Evolutionary conservation across 371 early-diverging fungal species (phyloP).

Genomic region (Mortierella sp.): DNA sequence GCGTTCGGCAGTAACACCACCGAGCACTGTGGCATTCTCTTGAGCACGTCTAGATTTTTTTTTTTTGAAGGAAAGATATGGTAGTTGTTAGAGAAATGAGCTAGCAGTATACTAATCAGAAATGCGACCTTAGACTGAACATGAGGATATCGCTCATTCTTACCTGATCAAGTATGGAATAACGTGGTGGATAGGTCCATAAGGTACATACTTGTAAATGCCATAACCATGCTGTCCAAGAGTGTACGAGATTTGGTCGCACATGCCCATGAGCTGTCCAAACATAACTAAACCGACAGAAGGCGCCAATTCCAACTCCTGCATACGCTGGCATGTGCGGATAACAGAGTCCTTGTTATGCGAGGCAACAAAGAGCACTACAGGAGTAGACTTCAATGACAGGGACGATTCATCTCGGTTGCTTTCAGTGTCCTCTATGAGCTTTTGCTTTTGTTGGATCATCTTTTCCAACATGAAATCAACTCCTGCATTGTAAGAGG

Average conservation of each 20-base stretch:
- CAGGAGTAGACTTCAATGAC: constrained; percentile 60
- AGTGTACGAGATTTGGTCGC: constrained; percentile 82
- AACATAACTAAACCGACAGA: constrained; percentile 83
- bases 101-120: not conserved
- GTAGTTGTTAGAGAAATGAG: not conserved
- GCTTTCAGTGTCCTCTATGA: constrained; percentile 6
- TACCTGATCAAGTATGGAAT: constrained; percentile 90
- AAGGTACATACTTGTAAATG: constrained; percentile 94
- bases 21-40: constrained; percentile 90
- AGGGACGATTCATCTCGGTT: constrained; percentile 21
- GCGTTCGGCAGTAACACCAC: constrained; percentile 63
- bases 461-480: constrained; percentile 76
- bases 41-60: constrained; percentile 91
- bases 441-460: constrained; percentile 33
- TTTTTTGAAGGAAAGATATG: not conserved
- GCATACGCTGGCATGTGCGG: constrained; percentile 76
- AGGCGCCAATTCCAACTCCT: constrained; percentile 66
- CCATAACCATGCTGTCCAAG: constrained; percentile 83
- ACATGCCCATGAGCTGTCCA: constrained; percentile 95
- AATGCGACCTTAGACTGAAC: too few relatives aligned
- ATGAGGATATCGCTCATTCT: not conserved
- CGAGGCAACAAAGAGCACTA: constrained; percentile 88
- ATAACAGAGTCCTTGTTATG: constrained; percentile 91
- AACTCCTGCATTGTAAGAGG: constrained; percentile 85
- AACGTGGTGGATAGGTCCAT: constrained; percentile 91